Percentiles rank a stretch among this genome's conserved stretches.
Conservation (phyloP, 352 stramenopile species). For the Phytophthora europaea region DNA sequence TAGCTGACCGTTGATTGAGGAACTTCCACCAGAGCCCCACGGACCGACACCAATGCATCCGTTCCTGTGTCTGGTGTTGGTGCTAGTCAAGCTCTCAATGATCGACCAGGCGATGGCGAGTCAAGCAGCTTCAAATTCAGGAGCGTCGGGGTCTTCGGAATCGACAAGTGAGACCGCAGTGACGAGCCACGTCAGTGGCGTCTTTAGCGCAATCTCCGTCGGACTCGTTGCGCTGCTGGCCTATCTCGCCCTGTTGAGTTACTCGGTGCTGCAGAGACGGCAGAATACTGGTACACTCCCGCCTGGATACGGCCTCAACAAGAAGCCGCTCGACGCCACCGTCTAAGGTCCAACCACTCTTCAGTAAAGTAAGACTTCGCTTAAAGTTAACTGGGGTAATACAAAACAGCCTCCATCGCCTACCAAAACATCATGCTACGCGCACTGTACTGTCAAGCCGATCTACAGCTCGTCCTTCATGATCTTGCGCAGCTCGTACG, state of each 20-base stretch:
- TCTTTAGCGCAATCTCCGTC: background rate
- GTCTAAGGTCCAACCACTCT: background rate
- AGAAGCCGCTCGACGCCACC: constrained; percentile 1
- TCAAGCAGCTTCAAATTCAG: constrained; percentile 4
- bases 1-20: background rate
- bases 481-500: constrained; percentile 84
- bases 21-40: background rate
- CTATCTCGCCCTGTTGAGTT: constrained; percentile 2
- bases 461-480: constrained; percentile 73
- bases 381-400: constrained; percentile 35
- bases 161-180: background rate
- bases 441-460: constrained; percentile 4
- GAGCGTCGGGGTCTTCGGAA: background rate
- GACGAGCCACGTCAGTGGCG: background rate
- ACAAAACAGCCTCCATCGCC: constrained; percentile 35
- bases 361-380: constrained; percentile 30
- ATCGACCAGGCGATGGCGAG: background rate
- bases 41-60: background rate
- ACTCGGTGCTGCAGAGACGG: background rate
- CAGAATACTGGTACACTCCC: background rate
- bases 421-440: constrained; percentile 35
- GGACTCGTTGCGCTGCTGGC: background rate
- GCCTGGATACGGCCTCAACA: background rate
- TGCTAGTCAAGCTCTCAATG: background rate
- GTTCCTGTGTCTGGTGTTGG: background rate